A percentile compares a stretch with the other conserved stretches of the same genome.
Conservation (phyloP, 2,329 filamentous ascomycete genomes). For the Didymosphaeria variabile region DNA sequence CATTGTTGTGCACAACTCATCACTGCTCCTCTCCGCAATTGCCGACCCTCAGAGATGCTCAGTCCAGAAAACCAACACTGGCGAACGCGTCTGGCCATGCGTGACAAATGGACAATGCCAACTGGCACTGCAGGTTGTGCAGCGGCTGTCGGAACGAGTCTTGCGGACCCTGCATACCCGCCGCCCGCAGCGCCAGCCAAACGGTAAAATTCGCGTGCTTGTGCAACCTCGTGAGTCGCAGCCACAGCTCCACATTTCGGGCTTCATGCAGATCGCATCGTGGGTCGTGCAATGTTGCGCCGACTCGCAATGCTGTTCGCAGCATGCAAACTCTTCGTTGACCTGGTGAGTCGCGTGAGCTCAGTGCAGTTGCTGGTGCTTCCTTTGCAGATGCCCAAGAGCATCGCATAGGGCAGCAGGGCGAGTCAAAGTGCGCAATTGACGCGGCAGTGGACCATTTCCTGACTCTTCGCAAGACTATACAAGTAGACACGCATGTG, state of each 20-base stretch:
- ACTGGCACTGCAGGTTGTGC: slow-evolving; percentile 19
- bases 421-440: slow-evolving; percentile 2
- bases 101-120: slow-evolving; percentile 9
- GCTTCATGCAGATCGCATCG: slow-evolving; percentile 4
- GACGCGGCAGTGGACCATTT: neutral
- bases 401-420: too few relatives aligned
- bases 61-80: neutral
- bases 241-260: slow-evolving; percentile 14
- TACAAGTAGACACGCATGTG: neutral
- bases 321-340: slow-evolving; percentile 18
- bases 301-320: slow-evolving; percentile 8
- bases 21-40: neutral
- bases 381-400: neutral
- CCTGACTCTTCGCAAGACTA: neutral
- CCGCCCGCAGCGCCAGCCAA: neutral
- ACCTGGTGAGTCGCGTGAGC: slow-evolving; percentile 10
- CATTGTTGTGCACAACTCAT: neutral
- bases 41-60: slow-evolving; percentile 4
- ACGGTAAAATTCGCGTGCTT: slow-evolving; percentile 11
- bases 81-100: neutral
- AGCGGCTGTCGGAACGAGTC: neutral
- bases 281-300: neutral
- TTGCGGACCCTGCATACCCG: slow-evolving; percentile 16
- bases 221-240: slow-evolving; percentile 15
- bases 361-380: slow-evolving; percentile 1